These are phyloP conservation scores for Talaromyces sp. DNA, from an alignment of 2,329 filamentous ascomycete genomes.

Conservation along the genomic window DNA sequence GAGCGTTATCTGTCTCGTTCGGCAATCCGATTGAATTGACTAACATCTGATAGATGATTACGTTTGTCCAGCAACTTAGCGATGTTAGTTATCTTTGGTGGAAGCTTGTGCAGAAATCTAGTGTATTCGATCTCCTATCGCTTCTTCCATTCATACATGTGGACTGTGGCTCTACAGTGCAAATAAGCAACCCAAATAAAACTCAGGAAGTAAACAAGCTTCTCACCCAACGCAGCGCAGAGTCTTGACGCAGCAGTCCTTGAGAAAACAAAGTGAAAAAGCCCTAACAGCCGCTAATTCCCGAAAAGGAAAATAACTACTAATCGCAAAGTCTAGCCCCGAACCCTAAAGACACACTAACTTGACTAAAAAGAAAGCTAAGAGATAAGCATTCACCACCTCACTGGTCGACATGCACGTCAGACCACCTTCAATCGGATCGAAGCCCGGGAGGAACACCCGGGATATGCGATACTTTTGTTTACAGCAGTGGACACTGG, in stretches of 20 bases:
- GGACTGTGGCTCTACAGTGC: too few relatives aligned
- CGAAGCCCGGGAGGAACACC: not conserved
- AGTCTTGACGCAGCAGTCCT: not conserved
- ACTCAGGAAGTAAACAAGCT: not conserved
- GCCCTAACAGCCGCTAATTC: not conserved
- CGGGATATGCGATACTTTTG: not conserved
- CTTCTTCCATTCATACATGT: not conserved
- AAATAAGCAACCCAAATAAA: not conserved
- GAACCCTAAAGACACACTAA: not conserved
- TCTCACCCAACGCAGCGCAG: not conserved
- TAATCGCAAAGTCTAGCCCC: not conserved
- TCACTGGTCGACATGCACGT: slow-evolving; percentile 3
- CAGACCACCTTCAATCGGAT: not conserved
- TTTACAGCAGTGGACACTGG: not conserved
- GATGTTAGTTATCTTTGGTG: not conserved
- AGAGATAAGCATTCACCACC: slow-evolving; percentile 9
- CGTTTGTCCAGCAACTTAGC: not conserved
- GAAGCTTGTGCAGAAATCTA: not conserved
- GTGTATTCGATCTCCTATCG: not conserved
- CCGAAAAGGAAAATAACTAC: slow-evolving; percentile 1
- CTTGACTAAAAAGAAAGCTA: not conserved
- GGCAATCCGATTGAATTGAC: slow-evolving; percentile 3
- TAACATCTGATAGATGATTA: not conserved
- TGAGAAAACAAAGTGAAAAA: not conserved
- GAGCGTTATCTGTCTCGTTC: slow-evolving; percentile 5